These are phyloP conservation scores for Pyricularia sp. DNA, from an alignment of 2,329 filamentous ascomycete genomes.

Conservation along the genomic window DNA sequence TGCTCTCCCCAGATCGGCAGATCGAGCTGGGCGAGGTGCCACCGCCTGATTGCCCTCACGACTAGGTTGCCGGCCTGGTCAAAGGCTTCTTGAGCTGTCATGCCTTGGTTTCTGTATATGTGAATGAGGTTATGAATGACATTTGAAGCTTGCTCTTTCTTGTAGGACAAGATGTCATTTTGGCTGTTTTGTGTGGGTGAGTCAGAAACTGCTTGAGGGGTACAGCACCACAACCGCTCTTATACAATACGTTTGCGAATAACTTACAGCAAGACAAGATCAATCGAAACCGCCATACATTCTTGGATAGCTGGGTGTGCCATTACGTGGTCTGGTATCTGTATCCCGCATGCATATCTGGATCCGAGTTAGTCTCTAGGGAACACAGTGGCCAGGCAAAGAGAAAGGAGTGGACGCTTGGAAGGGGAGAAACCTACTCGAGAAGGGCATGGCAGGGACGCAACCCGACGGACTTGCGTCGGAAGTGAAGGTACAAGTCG, in stretches of 20 bases:
- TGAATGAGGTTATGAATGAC: neutral
- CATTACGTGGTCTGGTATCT: conserved; percentile 1
- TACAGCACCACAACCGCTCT: neutral
- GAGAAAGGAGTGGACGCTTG: neutral
- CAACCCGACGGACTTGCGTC: neutral
- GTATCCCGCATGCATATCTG: conserved; percentile 2
- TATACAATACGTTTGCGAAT: neutral
- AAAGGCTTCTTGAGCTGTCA: neutral
- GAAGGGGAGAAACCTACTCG: neutral
- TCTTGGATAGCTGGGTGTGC: neutral
- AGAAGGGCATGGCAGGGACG: conserved; percentile 1
- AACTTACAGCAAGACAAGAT: conserved; percentile 1
- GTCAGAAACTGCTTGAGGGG: too few relatives aligned
- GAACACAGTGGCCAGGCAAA: too few relatives aligned
- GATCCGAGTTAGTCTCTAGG: neutral
- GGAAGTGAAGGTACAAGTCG: neutral
- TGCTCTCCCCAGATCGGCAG: conserved; percentile 2
- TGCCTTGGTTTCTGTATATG: neutral
- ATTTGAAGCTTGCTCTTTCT: neutral
- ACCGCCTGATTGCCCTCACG: neutral
- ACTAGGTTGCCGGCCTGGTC: neutral
- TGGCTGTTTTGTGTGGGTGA: neutral
- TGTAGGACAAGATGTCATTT: conserved; percentile 2
- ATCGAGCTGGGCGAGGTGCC: conserved; percentile 1
- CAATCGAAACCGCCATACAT: neutral